Evolutionary conservation across 345 rosid genomes (phyloP).

Genomic region (Anacardium occidentale): DNA sequence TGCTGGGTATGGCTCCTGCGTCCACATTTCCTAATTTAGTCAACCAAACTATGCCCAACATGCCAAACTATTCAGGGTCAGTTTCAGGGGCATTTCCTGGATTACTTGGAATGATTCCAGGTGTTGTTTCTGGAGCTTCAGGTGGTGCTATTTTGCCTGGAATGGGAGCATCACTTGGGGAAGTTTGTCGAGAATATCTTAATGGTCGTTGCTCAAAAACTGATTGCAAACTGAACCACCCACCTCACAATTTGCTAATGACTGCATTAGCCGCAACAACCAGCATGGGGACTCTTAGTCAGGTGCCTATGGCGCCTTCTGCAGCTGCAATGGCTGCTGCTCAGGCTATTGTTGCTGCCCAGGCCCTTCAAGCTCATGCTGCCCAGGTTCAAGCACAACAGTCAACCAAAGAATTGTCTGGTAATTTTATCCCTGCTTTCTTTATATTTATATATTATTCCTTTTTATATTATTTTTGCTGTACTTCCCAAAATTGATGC

Average conservation of each 20-base stretch:
- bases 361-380: constrained; percentile 99
- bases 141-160: constrained; percentile 98
- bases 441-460: background rate
- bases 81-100: constrained; percentile 96
- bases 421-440: constrained; percentile 31
- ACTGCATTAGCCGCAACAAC: constrained; percentile 95
- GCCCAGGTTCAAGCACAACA: constrained; percentile 92
- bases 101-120: constrained; percentile 89
- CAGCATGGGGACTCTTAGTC: constrained; percentile 81
- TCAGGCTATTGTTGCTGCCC: constrained; percentile 99
- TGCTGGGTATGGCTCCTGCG: constrained; percentile 72
- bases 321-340: constrained; percentile 99
- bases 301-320: constrained; percentile 98
- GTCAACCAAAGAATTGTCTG: constrained; percentile 62
- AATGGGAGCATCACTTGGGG: constrained; percentile 93
- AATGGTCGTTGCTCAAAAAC: constrained; percentile 76
- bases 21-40: constrained; percentile 71
- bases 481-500: constrained; percentile 7
- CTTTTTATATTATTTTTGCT: constrained; percentile 6
- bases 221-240: constrained; percentile 86
- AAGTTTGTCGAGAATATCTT: constrained; percentile 92
- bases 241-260: constrained; percentile 90
- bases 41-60: constrained; percentile 98
- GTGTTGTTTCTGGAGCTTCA: constrained; percentile 80
- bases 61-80: constrained; percentile 98